Conservation (phyloP, 805 yeast species). For the Saccharomycopsis oosterbeekiorum region DNA sequence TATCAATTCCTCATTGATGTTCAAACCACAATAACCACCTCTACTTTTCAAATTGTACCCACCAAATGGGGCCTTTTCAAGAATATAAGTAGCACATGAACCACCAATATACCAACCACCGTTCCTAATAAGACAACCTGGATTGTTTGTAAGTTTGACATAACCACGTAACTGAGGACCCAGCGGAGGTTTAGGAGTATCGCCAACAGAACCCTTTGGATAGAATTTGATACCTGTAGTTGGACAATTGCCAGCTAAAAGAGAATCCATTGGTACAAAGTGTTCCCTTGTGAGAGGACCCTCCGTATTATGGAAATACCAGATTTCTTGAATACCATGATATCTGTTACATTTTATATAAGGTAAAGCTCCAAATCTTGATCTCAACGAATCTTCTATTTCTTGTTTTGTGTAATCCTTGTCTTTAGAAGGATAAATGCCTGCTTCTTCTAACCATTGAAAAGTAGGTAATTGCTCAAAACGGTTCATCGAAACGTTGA, state of each 20-base stretch:
- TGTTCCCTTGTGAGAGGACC: constrained; percentile 65
- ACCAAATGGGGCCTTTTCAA: constrained; percentile 53
- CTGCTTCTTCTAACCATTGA: constrained; percentile 53
- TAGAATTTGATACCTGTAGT: constrained; percentile 46
- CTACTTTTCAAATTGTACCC: constrained; percentile 63
- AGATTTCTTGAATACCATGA: constrained; percentile 39
- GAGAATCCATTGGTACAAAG: constrained; percentile 48
- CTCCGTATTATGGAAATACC: constrained; percentile 71
- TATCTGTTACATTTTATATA: constrained; percentile 50
- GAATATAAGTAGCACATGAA: constrained; percentile 70
- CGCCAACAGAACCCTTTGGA: constrained; percentile 45
- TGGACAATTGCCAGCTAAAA: constrained; percentile 14
- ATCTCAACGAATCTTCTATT: constrained; percentile 41
- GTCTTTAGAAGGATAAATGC: constrained; percentile 58
- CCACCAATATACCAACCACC: constrained; percentile 81
- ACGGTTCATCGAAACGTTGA: constrained; percentile 46
- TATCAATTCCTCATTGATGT: constrained; percentile 22
- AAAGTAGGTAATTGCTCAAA: constrained; percentile 56
- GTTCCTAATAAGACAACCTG: constrained; percentile 74
- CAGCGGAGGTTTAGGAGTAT: constrained; percentile 18
- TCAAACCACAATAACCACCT: constrained; percentile 62
- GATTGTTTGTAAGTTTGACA: constrained; percentile 38
- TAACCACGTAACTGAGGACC: constrained; percentile 31
- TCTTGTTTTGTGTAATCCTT: constrained; percentile 48
- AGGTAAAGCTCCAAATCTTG: constrained; percentile 44